Evolutionary conservation across 805 yeast species (phyloP).

Genomic region (Saccharomyces jurei): DNA sequence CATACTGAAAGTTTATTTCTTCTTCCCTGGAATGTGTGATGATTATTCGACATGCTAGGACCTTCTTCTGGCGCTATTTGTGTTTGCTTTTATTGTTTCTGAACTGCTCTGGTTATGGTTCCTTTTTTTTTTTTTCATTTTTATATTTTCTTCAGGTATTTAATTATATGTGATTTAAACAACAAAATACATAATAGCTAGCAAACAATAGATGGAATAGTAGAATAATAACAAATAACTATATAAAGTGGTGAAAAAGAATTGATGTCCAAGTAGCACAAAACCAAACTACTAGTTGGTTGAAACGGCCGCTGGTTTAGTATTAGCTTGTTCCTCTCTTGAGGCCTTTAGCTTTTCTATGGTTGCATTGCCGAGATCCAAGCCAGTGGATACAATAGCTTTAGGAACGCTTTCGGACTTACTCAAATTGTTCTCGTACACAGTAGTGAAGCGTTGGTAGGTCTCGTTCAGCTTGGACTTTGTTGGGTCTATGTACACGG

Average conservation of each 20-base stretch:
- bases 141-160: neutral
- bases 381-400: slow-evolving; percentile 28
- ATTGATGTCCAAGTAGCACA: neutral
- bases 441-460: slow-evolving; percentile 23
- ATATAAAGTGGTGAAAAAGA: neutral
- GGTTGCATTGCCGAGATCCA: slow-evolving; percentile 25
- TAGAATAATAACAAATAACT: neutral
- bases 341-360: slow-evolving; percentile 19
- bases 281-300: neutral
- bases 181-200: neutral
- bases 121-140: neutral
- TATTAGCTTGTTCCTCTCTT: neutral
- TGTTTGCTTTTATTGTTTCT: neutral
- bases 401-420: slow-evolving; percentile 27
- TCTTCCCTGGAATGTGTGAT: slow-evolving; percentile 8
- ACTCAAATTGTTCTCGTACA: slow-evolving; percentile 23
- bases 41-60: neutral
- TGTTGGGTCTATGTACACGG: slow-evolving; percentile 13
- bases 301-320: neutral
- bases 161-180: neutral
- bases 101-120: neutral
- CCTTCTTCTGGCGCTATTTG: neutral
- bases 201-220: neutral
- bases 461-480: slow-evolving; percentile 14
- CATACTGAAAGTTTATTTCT: slow-evolving; percentile 27